Conservation (phyloP, 2,329 filamentous ascomycete genomes). For the Exserohilum turcica region DNA sequence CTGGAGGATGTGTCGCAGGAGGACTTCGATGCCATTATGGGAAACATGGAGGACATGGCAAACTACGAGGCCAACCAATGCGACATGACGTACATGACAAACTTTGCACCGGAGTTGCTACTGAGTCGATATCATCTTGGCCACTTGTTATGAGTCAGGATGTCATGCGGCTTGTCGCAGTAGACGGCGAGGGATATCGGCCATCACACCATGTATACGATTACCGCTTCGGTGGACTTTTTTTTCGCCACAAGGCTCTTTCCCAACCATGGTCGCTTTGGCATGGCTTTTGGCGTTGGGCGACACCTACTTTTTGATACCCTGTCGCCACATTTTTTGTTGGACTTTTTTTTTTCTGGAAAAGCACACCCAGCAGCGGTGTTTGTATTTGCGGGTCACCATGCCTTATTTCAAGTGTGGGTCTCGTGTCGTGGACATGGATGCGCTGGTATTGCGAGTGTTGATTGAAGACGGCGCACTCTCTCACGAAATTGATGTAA, state of each 20-base stretch:
- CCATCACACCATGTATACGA: not conserved
- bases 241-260: too few relatives aligned
- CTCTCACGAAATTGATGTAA: too few relatives aligned
- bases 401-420: too few relatives aligned
- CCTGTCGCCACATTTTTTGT: not conserved
- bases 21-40: conserved; percentile 17
- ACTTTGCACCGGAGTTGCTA: conserved; percentile 28
- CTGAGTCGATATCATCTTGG: conserved; percentile 13
- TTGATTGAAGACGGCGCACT: too few relatives aligned
- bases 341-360: not conserved
- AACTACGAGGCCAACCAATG: conserved; percentile 8
- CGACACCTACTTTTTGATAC: too few relatives aligned
- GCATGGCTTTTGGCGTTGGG: too few relatives aligned
- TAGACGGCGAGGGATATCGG: not conserved
- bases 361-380: too few relatives aligned
- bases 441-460: too few relatives aligned
- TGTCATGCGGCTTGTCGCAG: not conserved
- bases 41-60: conserved; percentile 17
- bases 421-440: too few relatives aligned
- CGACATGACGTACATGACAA: conserved; percentile 25
- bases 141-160: conserved; percentile 7
- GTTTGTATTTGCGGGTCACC: too few relatives aligned
- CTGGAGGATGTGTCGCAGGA: conserved; percentile 21
- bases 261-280: too few relatives aligned
- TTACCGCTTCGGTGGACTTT: too few relatives aligned